These are phyloP conservation scores for Claviceps arundinis DNA, from an alignment of 2,329 filamentous ascomycete genomes.

Conservation along the genomic window DNA sequence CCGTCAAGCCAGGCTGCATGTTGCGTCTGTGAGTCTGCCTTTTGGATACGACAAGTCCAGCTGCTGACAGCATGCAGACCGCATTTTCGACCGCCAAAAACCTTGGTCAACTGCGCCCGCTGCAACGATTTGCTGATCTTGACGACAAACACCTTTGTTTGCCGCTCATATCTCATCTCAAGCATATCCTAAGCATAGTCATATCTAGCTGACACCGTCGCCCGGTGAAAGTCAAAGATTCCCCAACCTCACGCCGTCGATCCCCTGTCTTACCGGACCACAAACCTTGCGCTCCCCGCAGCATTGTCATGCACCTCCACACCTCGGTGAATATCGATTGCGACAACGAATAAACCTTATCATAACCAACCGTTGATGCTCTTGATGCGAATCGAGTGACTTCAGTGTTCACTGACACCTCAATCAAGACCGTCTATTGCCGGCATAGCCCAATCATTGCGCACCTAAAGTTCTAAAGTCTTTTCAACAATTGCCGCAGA, in stretches of 20 bases:
- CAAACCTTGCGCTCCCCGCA: conserved; percentile 1
- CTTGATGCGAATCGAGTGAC: neutral
- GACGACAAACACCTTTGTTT: neutral
- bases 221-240: neutral
- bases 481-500: neutral
- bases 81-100: neutral
- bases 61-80: neutral
- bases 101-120: neutral
- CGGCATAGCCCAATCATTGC: neutral
- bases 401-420: neutral
- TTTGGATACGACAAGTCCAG: neutral
- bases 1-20: neutral
- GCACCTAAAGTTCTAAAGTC: neutral
- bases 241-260: neutral
- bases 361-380: neutral
- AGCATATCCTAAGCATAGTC: neutral
- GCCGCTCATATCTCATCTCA: neutral
- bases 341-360: neutral
- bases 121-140: neutral
- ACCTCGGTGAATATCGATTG: neutral
- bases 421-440: neutral
- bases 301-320: neutral
- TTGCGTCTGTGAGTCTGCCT: neutral
- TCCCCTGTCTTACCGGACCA: neutral
- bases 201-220: neutral